Evolutionary conservation across 106 monocot genomes (phyloP).

Genomic region (Hemerocallis citrina): DNA sequence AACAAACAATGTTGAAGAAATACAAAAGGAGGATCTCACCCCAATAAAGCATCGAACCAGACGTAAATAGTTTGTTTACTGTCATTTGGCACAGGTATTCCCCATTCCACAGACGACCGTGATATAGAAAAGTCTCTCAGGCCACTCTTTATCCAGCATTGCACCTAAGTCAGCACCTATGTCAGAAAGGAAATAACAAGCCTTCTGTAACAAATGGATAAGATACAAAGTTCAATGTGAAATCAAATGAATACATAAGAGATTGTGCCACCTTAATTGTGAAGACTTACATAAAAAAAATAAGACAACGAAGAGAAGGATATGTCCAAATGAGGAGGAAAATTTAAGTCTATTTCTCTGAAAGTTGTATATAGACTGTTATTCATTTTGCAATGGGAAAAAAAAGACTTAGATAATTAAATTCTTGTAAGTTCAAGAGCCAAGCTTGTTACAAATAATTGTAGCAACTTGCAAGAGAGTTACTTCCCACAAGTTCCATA

Average conservation of each 20-base stretch:
- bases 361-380: too few relatives aligned
- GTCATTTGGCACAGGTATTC: slow-evolving; percentile 92
- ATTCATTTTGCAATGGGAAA: not conserved
- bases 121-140: slow-evolving; percentile 94
- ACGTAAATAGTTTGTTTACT: slow-evolving; percentile 91
- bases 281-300: not conserved
- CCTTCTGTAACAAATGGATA: not conserved
- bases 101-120: slow-evolving; percentile 95
- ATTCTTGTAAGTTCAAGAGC: too few relatives aligned
- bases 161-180: slow-evolving; percentile 47
- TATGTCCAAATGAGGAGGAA: too few relatives aligned
- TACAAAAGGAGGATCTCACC: slow-evolving; percentile 41
- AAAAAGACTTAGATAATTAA: too few relatives aligned
- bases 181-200: slow-evolving; percentile 12
- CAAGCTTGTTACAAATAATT: not conserved
- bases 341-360: too few relatives aligned
- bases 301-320: too few relatives aligned
- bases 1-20: slow-evolving; percentile 3
- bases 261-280: not conserved
- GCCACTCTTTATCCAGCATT: slow-evolving; percentile 89
- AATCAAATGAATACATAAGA: not conserved
- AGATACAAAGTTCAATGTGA: not conserved
- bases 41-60: slow-evolving; percentile 98
- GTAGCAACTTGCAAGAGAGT: too few relatives aligned
- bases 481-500: too few relatives aligned